Evolutionary conservation across 768 basidiomycete genomes (phyloP), one percentile per base, ranked within the genome.

Genomic region (Phylloporus rhodoxanthus): DNA sequence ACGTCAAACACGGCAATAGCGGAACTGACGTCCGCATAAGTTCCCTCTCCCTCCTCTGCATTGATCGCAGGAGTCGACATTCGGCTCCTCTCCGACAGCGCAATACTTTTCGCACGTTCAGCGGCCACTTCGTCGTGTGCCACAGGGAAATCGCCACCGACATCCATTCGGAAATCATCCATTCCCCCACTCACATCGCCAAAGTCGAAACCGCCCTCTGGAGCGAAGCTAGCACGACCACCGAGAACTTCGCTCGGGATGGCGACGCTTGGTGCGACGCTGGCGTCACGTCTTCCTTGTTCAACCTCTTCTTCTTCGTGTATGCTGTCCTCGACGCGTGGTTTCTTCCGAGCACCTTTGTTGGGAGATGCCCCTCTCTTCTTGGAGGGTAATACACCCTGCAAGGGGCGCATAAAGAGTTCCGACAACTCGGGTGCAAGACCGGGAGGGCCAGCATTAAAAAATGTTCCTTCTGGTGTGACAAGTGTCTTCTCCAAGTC

Each of bases 361-460:
- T 75, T 82, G n/a, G 76, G 83, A 26, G 79, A 81, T 25, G 67
- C 64, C 1, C 72, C 80, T 37, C 82, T 76, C 44, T 85, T 80
- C 62, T 88, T 88, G 20, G 76, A 68, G n/a, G 75, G 57, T 5
- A 65, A 40, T 5, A 68, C 67, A n/a, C 70, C 69, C 32, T 74
- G 73, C 4, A 84, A 56, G 9, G 91, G 90, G 36, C 87, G 86
- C 72, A 87, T 76, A 70, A 96, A 99, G 47, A 99, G 70, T 46
- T 87, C 80, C 2, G 80, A 77, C 19, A 99, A 73, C 65, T 95
- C 91, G 0, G 87, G 84, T 0, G 83, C 80, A 43, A 94, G 67
- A 8, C 90, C 90, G 11, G 87, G 86, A 10, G 94, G 93, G 0
- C 87, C 92, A 39, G 85, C 87, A 59, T 79, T 88, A 68, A 94